Evolutionary conservation across 768 basidiomycete species (phyloP).

Genomic region (Podaxis sp.): DNA sequence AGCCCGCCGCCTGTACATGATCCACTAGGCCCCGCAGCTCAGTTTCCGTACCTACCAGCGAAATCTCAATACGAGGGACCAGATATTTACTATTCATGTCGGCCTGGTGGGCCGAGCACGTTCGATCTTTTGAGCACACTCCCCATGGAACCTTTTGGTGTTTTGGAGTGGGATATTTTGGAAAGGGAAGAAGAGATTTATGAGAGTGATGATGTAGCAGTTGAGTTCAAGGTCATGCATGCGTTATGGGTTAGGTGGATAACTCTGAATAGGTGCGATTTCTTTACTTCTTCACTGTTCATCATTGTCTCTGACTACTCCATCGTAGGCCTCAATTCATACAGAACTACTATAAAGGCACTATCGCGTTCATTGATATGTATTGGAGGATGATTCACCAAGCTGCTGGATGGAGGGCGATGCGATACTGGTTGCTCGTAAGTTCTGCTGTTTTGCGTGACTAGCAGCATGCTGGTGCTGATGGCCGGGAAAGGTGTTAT

Average conservation of each 20-base stretch:
- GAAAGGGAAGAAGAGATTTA: constrained; percentile 77
- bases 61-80: constrained; percentile 42
- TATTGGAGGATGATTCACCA: constrained; percentile 65
- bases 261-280: constrained; percentile 47
- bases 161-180: constrained; percentile 63
- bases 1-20: constrained; percentile 38
- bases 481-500: constrained; percentile 38
- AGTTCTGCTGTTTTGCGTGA: constrained; percentile 15
- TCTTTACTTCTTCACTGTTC: neutral
- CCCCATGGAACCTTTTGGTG: constrained; percentile 57
- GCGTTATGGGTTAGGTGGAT: constrained; percentile 80
- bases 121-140: constrained; percentile 61
- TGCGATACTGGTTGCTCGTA: constrained; percentile 61
- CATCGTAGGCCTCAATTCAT: constrained; percentile 48
- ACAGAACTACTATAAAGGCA: constrained; percentile 48
- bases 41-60: constrained; percentile 47
- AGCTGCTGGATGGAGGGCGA: constrained; percentile 64
- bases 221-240: constrained; percentile 77
- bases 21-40: constrained; percentile 48
- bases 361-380: constrained; percentile 48
- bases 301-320: neutral
- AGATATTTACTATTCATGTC: constrained; percentile 52
- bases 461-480: neutral
- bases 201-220: constrained; percentile 63
- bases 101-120: constrained; percentile 59